Percentiles rank a stretch among this genome's conserved stretches.
These are phyloP conservation scores for Coniochaeta prunicola DNA, from an alignment of 2,329 filamentous ascomycete genomes.

Conservation along the genomic window DNA sequence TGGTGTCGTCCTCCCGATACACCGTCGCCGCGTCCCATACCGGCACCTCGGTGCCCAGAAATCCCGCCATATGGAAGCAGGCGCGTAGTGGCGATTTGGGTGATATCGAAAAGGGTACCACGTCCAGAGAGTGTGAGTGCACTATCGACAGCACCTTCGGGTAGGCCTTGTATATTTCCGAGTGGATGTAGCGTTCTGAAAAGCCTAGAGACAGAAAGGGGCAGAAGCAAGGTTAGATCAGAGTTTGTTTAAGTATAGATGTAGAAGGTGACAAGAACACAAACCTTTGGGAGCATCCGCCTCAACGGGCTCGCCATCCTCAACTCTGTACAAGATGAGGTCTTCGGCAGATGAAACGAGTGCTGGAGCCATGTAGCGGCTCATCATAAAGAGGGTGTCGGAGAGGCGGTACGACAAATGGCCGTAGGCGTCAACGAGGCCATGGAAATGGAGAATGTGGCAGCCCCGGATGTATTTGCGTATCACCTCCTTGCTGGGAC, in stretches of 20 bases:
- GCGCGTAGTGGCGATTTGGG: slow-evolving; percentile 29
- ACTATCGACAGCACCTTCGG: slow-evolving; percentile 29
- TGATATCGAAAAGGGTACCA: slow-evolving; percentile 33
- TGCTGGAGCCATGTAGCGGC: slow-evolving; percentile 37
- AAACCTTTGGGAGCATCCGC: background rate
- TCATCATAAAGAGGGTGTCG: slow-evolving; percentile 38
- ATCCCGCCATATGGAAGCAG: slow-evolving; percentile 33
- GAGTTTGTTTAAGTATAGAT: slow-evolving; percentile 24
- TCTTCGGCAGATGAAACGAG: slow-evolving; percentile 33
- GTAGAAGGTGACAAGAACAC: slow-evolving; percentile 18
- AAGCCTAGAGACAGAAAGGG: slow-evolving; percentile 26
- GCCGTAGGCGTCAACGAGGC: slow-evolving; percentile 45
- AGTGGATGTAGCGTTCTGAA: slow-evolving; percentile 38
- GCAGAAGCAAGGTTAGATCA: background rate
- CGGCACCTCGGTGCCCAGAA: slow-evolving; percentile 26
- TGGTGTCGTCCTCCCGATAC: slow-evolving; percentile 12
- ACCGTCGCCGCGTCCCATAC: slow-evolving; percentile 23
- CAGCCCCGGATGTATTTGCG: background rate
- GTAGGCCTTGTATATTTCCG: slow-evolving; percentile 35
- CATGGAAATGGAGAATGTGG: slow-evolving; percentile 45
- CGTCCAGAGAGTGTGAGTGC: slow-evolving; percentile 34
- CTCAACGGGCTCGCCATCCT: slow-evolving; percentile 17
- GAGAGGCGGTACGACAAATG: slow-evolving; percentile 43
- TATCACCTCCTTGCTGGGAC: background rate
- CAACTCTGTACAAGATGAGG: slow-evolving; percentile 38